Evolutionary conservation across 2,329 filamentous ascomycete genomes (phyloP).

Genomic region (Ophiognomonia clavigignenti-juglandacearum): DNA sequence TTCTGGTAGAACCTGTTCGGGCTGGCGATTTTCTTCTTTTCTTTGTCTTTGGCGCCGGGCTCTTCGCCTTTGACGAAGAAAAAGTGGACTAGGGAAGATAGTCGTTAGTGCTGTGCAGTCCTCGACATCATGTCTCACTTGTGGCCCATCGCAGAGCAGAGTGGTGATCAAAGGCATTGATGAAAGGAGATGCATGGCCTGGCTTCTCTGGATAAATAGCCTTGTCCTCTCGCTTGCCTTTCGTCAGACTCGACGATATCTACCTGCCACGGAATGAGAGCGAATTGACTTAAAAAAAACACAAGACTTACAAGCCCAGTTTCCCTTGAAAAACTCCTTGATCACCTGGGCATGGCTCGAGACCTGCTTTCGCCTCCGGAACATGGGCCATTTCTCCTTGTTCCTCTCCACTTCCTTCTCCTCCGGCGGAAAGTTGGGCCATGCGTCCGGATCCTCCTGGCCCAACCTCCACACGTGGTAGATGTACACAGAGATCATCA

Average conservation of each 20-base stretch:
- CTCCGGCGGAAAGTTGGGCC: slow-evolving; percentile 22
- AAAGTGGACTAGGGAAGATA: slow-evolving; percentile 46
- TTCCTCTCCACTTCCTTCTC: slow-evolving; percentile 26
- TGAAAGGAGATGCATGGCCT: not conserved
- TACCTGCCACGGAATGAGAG: no score
- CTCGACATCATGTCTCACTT: not conserved
- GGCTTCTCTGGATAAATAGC: not conserved
- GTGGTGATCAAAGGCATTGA: not conserved
- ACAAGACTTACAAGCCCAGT: slow-evolving; percentile 56
- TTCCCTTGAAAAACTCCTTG: slow-evolving; percentile 59
- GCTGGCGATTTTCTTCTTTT: slow-evolving; percentile 27
- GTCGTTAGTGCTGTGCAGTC: slow-evolving; percentile 13
- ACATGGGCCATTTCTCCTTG: slow-evolving; percentile 21
- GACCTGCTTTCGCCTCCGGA: slow-evolving; percentile 54
- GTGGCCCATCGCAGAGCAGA: not conserved
- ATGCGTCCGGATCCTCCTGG: slow-evolving; percentile 40
- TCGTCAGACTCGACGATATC: no score
- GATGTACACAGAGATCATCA: slow-evolving; percentile 65
- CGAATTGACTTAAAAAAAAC: not conserved
- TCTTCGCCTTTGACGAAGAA: slow-evolving; percentile 54
- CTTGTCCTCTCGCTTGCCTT: not conserved
- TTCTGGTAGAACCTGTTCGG: slow-evolving; percentile 16
- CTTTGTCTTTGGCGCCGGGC: slow-evolving; percentile 32
- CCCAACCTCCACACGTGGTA: slow-evolving; percentile 46
- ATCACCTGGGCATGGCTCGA: slow-evolving; percentile 68